phyloP scores from a whole-genome alignment of 2,329 filamentous ascomycete species.

The Aspergillus calidoustus region DNA sequence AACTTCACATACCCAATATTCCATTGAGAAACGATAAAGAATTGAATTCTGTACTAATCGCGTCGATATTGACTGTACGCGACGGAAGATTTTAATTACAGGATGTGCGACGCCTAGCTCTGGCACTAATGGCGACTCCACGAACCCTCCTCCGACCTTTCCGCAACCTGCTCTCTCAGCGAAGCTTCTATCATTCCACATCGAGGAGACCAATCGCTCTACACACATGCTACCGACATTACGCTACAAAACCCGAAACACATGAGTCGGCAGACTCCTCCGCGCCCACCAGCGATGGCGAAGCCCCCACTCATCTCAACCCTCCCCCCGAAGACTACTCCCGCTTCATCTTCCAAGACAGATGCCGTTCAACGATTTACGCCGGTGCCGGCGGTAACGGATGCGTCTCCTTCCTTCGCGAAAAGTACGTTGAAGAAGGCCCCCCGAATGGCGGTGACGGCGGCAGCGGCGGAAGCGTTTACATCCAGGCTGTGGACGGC shows the following conservation, averaged over 20 bases:
- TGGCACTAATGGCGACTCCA: constrained; percentile 27
- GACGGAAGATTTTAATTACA: not conserved
- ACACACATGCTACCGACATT: constrained; percentile 24
- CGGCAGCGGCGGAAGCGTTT: constrained; percentile 87
- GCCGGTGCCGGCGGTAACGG: constrained; percentile 86
- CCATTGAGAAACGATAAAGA: not conserved
- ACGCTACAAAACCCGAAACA: constrained; percentile 27
- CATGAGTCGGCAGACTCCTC: constrained; percentile 14
- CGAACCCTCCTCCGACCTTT: constrained; percentile 26
- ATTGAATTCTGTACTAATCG: constrained; percentile 5
- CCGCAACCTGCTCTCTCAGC: constrained; percentile 22
- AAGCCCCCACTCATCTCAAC: constrained; percentile 65
- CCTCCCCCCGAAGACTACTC: constrained; percentile 84
- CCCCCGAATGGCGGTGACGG: constrained; percentile 95
- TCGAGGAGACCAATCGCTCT: constrained; percentile 16
- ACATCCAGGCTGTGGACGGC: constrained; percentile 89
- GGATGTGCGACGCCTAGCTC: constrained; percentile 24
- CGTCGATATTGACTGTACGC: not conserved
- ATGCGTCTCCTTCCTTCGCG: constrained; percentile 90
- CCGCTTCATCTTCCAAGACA: constrained; percentile 82
- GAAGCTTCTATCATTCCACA: constrained; percentile 23
- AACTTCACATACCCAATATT: not conserved
- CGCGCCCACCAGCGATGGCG: constrained; percentile 22
- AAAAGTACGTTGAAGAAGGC: constrained; percentile 86
- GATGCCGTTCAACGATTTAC: constrained; percentile 75